Conservation (phyloP, 352 stramenopile genomes). For the Phytophthora melonis region DNA sequence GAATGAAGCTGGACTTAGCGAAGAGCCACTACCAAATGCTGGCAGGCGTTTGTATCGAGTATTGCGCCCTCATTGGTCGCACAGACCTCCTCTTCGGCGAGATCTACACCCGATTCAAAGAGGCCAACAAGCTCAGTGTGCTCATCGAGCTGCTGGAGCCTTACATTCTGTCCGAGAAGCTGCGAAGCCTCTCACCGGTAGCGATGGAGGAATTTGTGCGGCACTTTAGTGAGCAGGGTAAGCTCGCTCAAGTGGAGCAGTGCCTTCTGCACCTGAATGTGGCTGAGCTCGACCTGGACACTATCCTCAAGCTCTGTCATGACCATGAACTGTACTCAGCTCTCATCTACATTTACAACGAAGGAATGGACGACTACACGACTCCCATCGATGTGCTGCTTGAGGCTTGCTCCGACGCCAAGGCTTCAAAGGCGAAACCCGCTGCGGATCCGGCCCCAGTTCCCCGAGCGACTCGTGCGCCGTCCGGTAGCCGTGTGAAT, state of each 20-base stretch:
- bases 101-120: conserved; percentile 90
- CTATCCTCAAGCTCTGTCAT: conserved; percentile 92
- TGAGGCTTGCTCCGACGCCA: conserved; percentile 73
- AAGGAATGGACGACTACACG: conserved; percentile 93
- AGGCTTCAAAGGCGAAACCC: conserved; percentile 41
- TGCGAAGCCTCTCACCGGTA: conserved; percentile 92
- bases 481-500: conserved; percentile 60
- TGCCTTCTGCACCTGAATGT: conserved; percentile 96
- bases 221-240: conserved; percentile 91
- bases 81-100: conserved; percentile 89
- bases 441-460: conserved; percentile 16
- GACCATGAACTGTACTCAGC: conserved; percentile 94
- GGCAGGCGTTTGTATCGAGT: conserved; percentile 96
- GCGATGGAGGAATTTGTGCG: conserved; percentile 95
- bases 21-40: conserved; percentile 97
- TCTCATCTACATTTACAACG: conserved; percentile 96
- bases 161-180: conserved; percentile 95
- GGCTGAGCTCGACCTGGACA: conserved; percentile 94
- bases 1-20: conserved; percentile 88
- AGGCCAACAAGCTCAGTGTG: conserved; percentile 83
- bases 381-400: conserved; percentile 93
- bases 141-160: conserved; percentile 95
- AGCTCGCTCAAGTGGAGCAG: conserved; percentile 91
- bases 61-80: conserved; percentile 90
- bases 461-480: conserved; percentile 33